Evolutionary conservation across 257 asterid species (phyloP), one percentile per base, ranked within the genome.

Genomic region (Paulownia fortunei): DNA sequence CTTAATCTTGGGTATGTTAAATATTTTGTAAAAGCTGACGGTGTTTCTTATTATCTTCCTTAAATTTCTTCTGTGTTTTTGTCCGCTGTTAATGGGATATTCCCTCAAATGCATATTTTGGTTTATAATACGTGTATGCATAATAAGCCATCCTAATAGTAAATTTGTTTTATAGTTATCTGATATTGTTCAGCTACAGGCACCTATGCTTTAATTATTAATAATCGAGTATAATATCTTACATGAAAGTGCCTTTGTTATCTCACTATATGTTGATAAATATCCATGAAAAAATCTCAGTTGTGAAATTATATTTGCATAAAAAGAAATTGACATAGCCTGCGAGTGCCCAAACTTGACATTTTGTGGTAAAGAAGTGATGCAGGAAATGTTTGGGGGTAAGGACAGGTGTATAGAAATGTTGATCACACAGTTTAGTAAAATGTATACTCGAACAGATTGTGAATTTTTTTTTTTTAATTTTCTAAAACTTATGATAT

Each of bases 1-100:
- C 97, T 96, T 79, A 96, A 92, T 80, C 96, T 96, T 27, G 99
- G 99, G 99, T 96, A 90, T 69, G 94, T 89, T 65, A 27, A 47
- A 30, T 76, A 54, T 74, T 58, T 68, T 63, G 30, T 42, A 26
- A 16, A 68, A 42, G 58, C 67, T 15, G 47, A 68, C 61, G 39
- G 34, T 74, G 72, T 34, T 69, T 52, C 49, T 23, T 67, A 26
- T 61, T 73, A 24, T 64, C 61, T 77, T 66, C 56, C 27, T 18
- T 77, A 26, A 47, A 3, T 56, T 4, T 41, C 69, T 15, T 32
- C 34, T 67, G 0, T 34, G n/a, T 49, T 56, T 23, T 59, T 21
- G 24, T 39, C 19, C 8, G 15, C 54, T 72, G 36, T 30, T 34
- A 26, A 15, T 15, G 32, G n/a, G 41, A 10, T 47, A 16, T 56